Conservation (phyloP, 2,329 filamentous ascomycete genomes). For the Geosmithia putterillii region DNA sequence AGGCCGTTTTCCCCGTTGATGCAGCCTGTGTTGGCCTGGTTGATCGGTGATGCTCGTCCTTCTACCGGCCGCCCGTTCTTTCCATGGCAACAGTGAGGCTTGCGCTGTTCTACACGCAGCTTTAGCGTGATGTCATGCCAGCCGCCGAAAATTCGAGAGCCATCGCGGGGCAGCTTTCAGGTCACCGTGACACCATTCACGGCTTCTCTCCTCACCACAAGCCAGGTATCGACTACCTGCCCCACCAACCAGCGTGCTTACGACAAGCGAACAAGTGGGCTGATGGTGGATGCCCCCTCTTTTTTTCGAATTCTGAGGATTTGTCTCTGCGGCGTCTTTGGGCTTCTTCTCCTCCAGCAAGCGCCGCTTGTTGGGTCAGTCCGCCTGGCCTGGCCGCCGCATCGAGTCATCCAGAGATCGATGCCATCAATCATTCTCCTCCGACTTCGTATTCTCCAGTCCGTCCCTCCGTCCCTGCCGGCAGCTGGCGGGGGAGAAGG, state of each 20-base stretch:
- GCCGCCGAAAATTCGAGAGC: slow-evolving; percentile 1
- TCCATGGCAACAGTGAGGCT: not conserved
- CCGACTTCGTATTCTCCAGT: too few relatives aligned
- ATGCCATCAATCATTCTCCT: too few relatives aligned
- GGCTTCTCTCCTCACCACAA: too few relatives aligned
- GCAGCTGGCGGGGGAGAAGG: too few relatives aligned
- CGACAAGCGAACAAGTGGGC: not conserved
- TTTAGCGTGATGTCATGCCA: slow-evolving; percentile 2
- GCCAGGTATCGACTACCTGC: not conserved
- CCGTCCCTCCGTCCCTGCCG: too few relatives aligned
- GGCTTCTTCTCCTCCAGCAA: not conserved
- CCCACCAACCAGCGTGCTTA: not conserved
- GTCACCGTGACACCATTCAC: too few relatives aligned
- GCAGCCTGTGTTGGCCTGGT: too few relatives aligned
- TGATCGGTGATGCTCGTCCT: too few relatives aligned
- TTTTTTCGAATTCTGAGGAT: not conserved
- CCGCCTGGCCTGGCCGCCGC: too few relatives aligned
- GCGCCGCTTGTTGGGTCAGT: not conserved
- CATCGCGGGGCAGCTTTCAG: slow-evolving; percentile 1
- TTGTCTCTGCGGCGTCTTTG: not conserved
- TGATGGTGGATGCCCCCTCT: not conserved
- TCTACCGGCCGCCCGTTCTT: too few relatives aligned
- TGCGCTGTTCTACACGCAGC: not conserved
- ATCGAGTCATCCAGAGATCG: too few relatives aligned
- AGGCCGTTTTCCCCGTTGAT: too few relatives aligned